Conservation (phyloP, 306 rosid species). For the Begonia masoniana region DNA sequence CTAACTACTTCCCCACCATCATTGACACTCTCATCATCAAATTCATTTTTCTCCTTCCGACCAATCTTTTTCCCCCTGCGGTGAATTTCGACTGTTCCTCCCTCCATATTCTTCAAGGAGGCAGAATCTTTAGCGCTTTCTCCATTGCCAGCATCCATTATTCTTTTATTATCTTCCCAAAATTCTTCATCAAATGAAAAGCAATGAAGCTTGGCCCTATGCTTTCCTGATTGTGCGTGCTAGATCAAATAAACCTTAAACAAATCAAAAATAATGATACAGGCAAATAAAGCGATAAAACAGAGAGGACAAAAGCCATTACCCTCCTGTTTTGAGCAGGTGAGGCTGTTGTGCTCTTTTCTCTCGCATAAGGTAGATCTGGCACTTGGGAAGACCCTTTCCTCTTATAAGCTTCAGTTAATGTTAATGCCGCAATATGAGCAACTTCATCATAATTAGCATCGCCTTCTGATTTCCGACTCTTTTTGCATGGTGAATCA, state of each 20-base stretch:
- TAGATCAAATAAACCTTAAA: conserved; percentile 18
- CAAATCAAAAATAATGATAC: conserved; percentile 6
- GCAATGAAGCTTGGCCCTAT: conserved; percentile 27
- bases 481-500: conserved; percentile 32
- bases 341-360: conserved; percentile 26
- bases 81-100: conserved; percentile 35
- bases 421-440: conserved; percentile 39
- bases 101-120: conserved; percentile 46
- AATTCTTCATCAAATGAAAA: conserved; percentile 38
- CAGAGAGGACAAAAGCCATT: conserved; percentile 21
- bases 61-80: conserved; percentile 33
- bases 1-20: conserved; percentile 90
- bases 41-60: conserved; percentile 43
- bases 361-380: conserved; percentile 25
- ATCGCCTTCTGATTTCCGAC: conserved; percentile 30
- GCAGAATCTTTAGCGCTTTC: conserved; percentile 43
- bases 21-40: conserved; percentile 30
- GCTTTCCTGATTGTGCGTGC: conserved; percentile 28
- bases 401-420: conserved; percentile 60
- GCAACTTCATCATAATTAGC: conserved; percentile 44
- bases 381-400: conserved; percentile 51
- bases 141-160: conserved; percentile 66
- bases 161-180: conserved; percentile 52
- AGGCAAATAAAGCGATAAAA: neutral
- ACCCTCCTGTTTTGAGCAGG: conserved; percentile 36